Base-by-base conservation (phyloP, 805 yeast genomes). In the Candida silvatica region DNA sequence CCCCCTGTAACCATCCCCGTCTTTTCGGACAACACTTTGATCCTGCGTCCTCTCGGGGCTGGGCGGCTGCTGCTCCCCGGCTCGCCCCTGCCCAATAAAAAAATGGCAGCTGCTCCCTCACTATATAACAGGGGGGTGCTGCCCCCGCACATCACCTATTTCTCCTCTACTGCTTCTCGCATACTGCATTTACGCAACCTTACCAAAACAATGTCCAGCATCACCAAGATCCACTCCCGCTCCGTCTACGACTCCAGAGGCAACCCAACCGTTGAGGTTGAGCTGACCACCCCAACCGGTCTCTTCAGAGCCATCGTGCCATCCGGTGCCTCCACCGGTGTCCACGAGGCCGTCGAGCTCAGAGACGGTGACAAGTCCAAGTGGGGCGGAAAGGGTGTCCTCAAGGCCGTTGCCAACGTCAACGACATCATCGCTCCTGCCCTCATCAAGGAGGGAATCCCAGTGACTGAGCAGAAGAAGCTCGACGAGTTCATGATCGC, bases 221-320 rank as follows among this genome's bases (percentile, higher is more conserved):
- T 85, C 58, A 65, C 84, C 52, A 88, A 90, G 69, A 70, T 90
- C 56, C 79, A 73, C 67, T 83, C 97, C 58, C 87, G 98, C 73
- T 83, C 78, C 77, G 95, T 90, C 69, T 90, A 92, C 81, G 98
- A 90, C 74, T 90, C 97, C 57, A 86, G 98, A 73, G 97, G 97
- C 71, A 92, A 90, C 80, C 98, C 98, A 72, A 90, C 98, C 54
- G 98, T 92, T 56, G 97, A 92, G 79, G 97, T 92, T 52, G 97
- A 92, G 61, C 59, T 90, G 58, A 71, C 81, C 76, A 90, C 98
- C 60, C 90, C 74, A 46, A 78, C 83, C 60, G 98, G 98, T 60
- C 56, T 76, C 49, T 88, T 86, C 94, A 83, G 97, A 69, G 77
- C 97, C 51, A 88, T 90, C 61, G 98, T 92, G 46, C 98, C 98